Evolutionary conservation across 1,139 yeast species (phyloP).

Genomic region (Magnusiomyces tetraspermus): DNA sequence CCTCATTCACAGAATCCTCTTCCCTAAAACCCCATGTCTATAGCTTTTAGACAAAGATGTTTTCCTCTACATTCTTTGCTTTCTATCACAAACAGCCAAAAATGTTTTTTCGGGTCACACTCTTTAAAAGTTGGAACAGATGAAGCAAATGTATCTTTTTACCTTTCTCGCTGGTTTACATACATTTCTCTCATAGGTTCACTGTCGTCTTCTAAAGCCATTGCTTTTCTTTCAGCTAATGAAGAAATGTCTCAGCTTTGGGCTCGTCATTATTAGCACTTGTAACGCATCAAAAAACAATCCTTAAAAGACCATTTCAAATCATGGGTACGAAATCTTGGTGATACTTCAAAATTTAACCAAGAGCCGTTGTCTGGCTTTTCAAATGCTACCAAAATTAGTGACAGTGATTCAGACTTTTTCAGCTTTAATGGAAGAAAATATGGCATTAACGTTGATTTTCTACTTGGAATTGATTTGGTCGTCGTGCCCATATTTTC

Average conservation of each 20-base stretch:
- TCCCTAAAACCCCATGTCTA: not conserved
- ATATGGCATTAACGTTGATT: slow-evolving; percentile 39
- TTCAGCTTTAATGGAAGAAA: not conserved
- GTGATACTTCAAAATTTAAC: not conserved
- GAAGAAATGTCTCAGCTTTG: slow-evolving; percentile 23
- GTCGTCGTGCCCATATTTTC: slow-evolving; percentile 43
- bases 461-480: slow-evolving; percentile 47
- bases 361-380: not conserved
- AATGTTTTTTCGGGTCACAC: slow-evolving; percentile 19
- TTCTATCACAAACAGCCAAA: not conserved
- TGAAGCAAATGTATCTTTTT: slow-evolving; percentile 44
- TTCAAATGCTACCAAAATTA: not conserved
- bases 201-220: slow-evolving; percentile 30
- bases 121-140: slow-evolving; percentile 19
- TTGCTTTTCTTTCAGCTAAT: slow-evolving; percentile 23
- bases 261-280: slow-evolving; percentile 21
- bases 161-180: slow-evolving; percentile 62
- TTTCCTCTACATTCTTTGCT: not conserved
- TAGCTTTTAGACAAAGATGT: not conserved
- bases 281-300: slow-evolving; percentile 12
- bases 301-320: slow-evolving; percentile 5
- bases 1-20: not conserved
- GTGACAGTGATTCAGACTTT: not conserved
- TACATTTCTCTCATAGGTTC: slow-evolving; percentile 63
- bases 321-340: not conserved